Conservation (phyloP, 495 filamentous ascomycete genomes). For the Rusavskia elegans region DNA sequence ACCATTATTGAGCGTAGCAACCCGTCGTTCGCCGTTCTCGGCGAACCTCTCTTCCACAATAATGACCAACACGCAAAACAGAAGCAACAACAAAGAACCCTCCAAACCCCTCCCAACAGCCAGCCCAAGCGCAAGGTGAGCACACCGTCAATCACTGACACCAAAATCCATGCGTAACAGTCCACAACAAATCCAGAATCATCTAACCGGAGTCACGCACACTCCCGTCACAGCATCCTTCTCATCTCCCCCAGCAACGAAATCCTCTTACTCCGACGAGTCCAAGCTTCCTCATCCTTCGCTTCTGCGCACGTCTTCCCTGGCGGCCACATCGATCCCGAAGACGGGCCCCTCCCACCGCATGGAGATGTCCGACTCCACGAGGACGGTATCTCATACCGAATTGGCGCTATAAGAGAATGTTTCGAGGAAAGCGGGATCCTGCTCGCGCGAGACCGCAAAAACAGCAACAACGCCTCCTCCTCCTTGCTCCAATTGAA, state of each 20-base stretch:
- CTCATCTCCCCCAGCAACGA: constrained; percentile 75
- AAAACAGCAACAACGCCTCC: constrained; percentile 22
- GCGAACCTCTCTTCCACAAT: neutral
- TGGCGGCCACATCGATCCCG: constrained; percentile 64
- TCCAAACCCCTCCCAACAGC: neutral
- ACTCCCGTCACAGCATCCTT: constrained; percentile 42
- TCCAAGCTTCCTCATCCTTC: constrained; percentile 67
- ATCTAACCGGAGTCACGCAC: constrained; percentile 1
- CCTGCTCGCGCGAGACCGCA: constrained; percentile 39
- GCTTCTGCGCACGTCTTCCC: constrained; percentile 92
- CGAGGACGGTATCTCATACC: constrained; percentile 49
- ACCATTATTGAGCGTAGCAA: too few relatives aligned
- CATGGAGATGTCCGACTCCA: constrained; percentile 34
- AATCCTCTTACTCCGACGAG: constrained; percentile 74
- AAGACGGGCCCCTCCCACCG: constrained; percentile 42
- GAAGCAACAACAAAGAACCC: neutral
- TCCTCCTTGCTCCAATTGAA: constrained; percentile 22
- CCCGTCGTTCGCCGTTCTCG: neutral
- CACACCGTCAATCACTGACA: too few relatives aligned
- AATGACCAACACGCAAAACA: neutral
- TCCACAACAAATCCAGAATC: constrained; percentile 1
- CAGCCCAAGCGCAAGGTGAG: constrained; percentile 3
- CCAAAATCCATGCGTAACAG: constrained; percentile 2
- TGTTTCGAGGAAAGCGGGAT: constrained; percentile 93
- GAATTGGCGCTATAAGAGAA: constrained; percentile 70